Evolutionary conservation across 2,329 filamentous ascomycete species (phyloP).

Genomic region (Penicillium sp.): DNA sequence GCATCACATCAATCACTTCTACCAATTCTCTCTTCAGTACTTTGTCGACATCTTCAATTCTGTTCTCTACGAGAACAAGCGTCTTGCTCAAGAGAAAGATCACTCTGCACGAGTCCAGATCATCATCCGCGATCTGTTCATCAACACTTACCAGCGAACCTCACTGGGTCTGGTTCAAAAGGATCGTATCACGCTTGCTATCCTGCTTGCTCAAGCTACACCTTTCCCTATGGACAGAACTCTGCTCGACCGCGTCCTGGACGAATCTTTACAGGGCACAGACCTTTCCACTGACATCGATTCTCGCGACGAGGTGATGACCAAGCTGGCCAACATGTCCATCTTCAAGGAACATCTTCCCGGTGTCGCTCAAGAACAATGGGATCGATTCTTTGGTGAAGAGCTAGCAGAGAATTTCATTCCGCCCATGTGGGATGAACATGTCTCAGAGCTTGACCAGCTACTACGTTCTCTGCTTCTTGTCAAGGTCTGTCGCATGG

Average conservation of each 20-base stretch:
- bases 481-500: conserved; percentile 91
- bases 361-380: conserved; percentile 61
- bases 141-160: conserved; percentile 90
- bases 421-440: conserved; percentile 72
- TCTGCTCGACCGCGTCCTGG: conserved; percentile 82
- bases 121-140: conserved; percentile 88
- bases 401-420: conserved; percentile 85
- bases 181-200: conserved; percentile 89
- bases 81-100: conserved; percentile 68
- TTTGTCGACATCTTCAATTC: conserved; percentile 97
- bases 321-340: conserved; percentile 66
- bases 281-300: conserved; percentile 73
- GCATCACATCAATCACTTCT: conserved; percentile 98
- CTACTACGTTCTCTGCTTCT: conserved; percentile 81
- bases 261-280: conserved; percentile 70
- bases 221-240: conserved; percentile 93
- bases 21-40: conserved; percentile 98
- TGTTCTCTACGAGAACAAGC: conserved; percentile 79
- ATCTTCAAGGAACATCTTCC: conserved; percentile 74
- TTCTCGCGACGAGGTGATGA: conserved; percentile 67
- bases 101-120: conserved; percentile 80
- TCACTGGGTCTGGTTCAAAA: conserved; percentile 89
- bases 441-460: conserved; percentile 67
- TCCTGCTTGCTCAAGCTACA: conserved; percentile 93
- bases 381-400: conserved; percentile 80